Evolutionary conservation across 1,139 yeast genomes (phyloP).

Genomic region (Suhomyces coccinellae): DNA sequence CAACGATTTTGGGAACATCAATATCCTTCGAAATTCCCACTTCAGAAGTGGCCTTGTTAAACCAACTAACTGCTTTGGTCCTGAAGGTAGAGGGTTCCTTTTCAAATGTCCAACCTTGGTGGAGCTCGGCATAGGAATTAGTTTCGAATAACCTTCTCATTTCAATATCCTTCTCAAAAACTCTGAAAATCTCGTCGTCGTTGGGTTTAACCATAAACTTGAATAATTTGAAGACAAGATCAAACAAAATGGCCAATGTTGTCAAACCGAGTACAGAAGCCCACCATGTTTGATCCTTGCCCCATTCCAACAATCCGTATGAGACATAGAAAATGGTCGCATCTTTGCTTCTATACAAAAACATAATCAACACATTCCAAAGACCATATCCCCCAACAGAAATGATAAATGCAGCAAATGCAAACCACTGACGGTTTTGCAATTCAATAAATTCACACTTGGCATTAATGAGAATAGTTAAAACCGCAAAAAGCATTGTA

Average conservation of each 20-base stretch:
- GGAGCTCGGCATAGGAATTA: conserved; percentile 68
- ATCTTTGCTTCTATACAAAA: conserved; percentile 57
- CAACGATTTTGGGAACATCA: conserved; percentile 1
- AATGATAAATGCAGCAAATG: conserved; percentile 66
- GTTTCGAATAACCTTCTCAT: conserved; percentile 71
- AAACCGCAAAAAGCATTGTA: conserved; percentile 66
- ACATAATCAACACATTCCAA: conserved; percentile 81
- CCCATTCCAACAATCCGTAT: conserved; percentile 72
- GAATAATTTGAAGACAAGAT: conserved; percentile 59
- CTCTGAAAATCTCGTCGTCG: conserved; percentile 78
- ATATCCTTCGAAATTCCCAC: conserved; percentile 5
- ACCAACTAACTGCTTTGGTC: conserved; percentile 14
- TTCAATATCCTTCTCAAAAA: conserved; percentile 68
- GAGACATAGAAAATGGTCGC: conserved; percentile 71
- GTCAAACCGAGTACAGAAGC: conserved; percentile 60
- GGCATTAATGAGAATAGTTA: conserved; percentile 69
- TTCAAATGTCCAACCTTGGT: conserved; percentile 78
- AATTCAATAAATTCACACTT: conserved; percentile 83
- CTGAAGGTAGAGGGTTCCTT: conserved; percentile 39
- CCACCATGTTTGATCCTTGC: conserved; percentile 85
- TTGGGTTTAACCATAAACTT: conserved; percentile 60
- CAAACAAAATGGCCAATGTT: conserved; percentile 63
- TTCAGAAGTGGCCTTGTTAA: conserved; percentile 11
- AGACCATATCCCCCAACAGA: conserved; percentile 86
- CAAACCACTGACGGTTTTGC: conserved; percentile 74